These are phyloP conservation scores for Trebouxia sp. DNA, from an alignment of 139 green algal genomes.

Conservation along the genomic window DNA sequence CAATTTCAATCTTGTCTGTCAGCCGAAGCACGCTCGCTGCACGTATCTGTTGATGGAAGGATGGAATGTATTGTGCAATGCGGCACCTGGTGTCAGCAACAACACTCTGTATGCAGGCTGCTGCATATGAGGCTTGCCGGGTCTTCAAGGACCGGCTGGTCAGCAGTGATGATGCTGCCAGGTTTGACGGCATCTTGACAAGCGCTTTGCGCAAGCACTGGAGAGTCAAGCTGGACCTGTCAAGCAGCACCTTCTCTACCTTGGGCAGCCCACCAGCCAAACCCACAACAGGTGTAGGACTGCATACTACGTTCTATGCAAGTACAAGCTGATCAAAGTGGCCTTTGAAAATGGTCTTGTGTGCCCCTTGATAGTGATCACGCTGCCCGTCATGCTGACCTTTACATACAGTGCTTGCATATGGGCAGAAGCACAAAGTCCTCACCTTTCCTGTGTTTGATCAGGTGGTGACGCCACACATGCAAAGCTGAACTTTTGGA, in stretches of 20 bases:
- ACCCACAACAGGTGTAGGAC: slow-evolving; percentile 34
- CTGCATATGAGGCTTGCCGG: slow-evolving; percentile 57
- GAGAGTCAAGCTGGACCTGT: background rate
- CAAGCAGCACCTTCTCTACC: slow-evolving; percentile 31
- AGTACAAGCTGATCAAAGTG: no score
- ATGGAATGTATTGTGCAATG: no score
- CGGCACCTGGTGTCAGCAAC: background rate
- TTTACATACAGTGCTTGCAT: background rate
- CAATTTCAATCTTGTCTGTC: no score
- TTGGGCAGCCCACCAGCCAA: slow-evolving; percentile 45
- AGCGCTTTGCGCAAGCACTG: slow-evolving; percentile 8
- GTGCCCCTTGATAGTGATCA: no score
- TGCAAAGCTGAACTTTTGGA: slow-evolving; percentile 43
- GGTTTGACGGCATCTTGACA: slow-evolving; percentile 44
- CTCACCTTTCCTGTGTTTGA: background rate
- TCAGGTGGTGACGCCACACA: background rate
- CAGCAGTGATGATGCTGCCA: slow-evolving; percentile 29
- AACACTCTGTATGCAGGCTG: slow-evolving; percentile 40
- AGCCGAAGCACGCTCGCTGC: no score
- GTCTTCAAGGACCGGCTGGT: slow-evolving; percentile 69
- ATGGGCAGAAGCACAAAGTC: background rate
- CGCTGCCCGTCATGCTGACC: no score
- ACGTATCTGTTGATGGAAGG: no score
- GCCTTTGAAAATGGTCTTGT: no score
- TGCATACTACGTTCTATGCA: background rate